Base-by-base conservation (phyloP, 2,329 filamentous ascomycete genomes). In the Blumeriella jaapii region DNA sequence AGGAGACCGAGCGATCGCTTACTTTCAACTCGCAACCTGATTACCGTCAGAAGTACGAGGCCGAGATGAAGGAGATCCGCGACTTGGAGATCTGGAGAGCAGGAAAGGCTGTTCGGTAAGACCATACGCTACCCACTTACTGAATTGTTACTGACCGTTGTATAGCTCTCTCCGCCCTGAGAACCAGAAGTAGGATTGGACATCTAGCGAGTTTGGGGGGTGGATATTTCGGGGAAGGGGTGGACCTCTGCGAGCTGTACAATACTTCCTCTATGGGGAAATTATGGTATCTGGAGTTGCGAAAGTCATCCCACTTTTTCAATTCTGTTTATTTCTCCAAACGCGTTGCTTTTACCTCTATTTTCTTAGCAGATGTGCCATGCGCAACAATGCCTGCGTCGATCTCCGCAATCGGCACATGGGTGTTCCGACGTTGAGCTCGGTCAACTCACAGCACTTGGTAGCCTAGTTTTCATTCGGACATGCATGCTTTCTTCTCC, bases 81-180 rank as follows among this genome's bases (percentile, higher is more conserved):
- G 75, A 86, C 59, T 70, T 98, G 58, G 91, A 98, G 77, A 98
- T 98, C 77, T 98, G 91, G 91, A 78, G 83, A 59, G 91, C 91
- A 49, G 91, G 91, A 64, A 96, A 95, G 79, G 84, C 91, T 55
- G 91, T 98, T 57, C 82, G 89, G 71, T 79, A 67, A 57, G 71
- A 63, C 27, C 10, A 19, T 34, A 28, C 31, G 29, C 30, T 18
- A 11, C 28, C 36, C 20, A 22, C 33, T 19, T 22, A 7, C n/a
- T 9, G 6, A 32, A 16, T 13, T 24, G 26, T 40, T 23, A 15
- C 42, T 44, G 40, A 52, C 35, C 37, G 31, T 38, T 37, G 37
- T 30, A 47, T 48, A 78, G 76, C 54, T 69, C 75, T 58, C 81
- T 91, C 59, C 82, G 83, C 59, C 83, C 82, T 51, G 82, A 91